These are phyloP conservation scores for Penicillium mononematosum DNA, from an alignment of 495 filamentous ascomycete genomes.

Conservation along the genomic window DNA sequence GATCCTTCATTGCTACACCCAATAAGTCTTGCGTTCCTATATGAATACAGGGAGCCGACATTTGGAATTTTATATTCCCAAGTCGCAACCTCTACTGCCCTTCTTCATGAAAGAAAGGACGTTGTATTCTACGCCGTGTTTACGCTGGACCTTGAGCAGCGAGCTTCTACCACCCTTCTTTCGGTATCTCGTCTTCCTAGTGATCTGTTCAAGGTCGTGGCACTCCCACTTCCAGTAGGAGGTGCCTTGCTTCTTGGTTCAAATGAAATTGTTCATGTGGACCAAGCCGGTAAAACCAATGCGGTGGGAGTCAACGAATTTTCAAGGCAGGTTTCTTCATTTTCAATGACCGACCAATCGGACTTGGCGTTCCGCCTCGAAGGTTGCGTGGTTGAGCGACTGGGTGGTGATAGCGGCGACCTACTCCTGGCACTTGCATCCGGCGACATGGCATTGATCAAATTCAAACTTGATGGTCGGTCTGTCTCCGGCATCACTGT, in stretches of 20 bases:
- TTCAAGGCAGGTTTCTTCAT: constrained; percentile 72
- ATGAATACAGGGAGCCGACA: constrained; percentile 96
- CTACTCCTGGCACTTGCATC: constrained; percentile 78
- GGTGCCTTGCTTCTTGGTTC: constrained; percentile 82
- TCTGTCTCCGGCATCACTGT: constrained; percentile 84
- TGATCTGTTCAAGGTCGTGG: constrained; percentile 81
- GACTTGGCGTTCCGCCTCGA: constrained; percentile 78
- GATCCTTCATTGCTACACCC: constrained; percentile 84
- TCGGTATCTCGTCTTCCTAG: constrained; percentile 83
- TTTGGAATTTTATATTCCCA: constrained; percentile 89
- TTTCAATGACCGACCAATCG: constrained; percentile 80
- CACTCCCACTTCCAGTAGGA: constrained; percentile 81
- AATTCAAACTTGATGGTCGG: constrained; percentile 86
- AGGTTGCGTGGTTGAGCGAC: constrained; percentile 71
- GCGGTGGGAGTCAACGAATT: constrained; percentile 94
- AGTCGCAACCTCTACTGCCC: constrained; percentile 63
- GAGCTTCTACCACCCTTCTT: constrained; percentile 87
- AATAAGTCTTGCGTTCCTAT: constrained; percentile 86
- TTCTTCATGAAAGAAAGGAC: constrained; percentile 78
- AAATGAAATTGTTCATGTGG: constrained; percentile 92
- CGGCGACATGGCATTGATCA: constrained; percentile 72
- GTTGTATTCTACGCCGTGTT: constrained; percentile 87
- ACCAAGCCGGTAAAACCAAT: constrained; percentile 90
- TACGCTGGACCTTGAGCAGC: constrained; percentile 90
- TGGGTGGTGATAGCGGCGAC: constrained; percentile 73